Percentiles rank a stretch among this genome's conserved stretches.
Conservation (phyloP, 2,329 filamentous ascomycete species). For the Hypomyces perniciosus region DNA sequence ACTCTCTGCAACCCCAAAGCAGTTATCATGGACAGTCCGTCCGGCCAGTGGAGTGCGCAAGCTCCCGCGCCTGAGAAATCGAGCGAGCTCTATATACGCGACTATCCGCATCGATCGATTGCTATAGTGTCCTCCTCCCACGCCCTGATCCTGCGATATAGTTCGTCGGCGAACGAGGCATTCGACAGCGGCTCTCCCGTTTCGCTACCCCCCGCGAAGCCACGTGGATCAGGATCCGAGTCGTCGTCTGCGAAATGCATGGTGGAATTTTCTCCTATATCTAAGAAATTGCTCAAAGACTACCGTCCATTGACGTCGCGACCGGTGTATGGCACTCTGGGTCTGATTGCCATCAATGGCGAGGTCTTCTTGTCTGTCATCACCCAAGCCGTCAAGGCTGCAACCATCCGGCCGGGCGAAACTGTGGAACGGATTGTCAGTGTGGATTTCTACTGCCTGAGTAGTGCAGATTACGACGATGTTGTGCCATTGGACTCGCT, state of each 20-base stretch:
- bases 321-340: conserved; percentile 78
- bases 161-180: conserved; percentile 54
- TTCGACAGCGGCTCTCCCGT: conserved; percentile 53
- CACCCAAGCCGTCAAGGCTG: conserved; percentile 70
- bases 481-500: conserved; percentile 52
- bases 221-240: conserved; percentile 37
- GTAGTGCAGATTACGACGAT: conserved; percentile 78
- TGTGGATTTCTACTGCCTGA: conserved; percentile 92
- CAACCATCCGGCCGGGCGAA: conserved; percentile 78
- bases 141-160: conserved; percentile 79
- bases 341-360: conserved; percentile 73
- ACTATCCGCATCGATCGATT: conserved; percentile 81
- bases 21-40: conserved; percentile 41
- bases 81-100: conserved; percentile 76
- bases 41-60: conserved; percentile 40
- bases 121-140: conserved; percentile 75
- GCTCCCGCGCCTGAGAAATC: conserved; percentile 51
- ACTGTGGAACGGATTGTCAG: conserved; percentile 79
- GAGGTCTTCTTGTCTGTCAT: conserved; percentile 92
- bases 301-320: conserved; percentile 71
- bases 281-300: conserved; percentile 62
- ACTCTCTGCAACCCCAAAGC: conserved; percentile 2
- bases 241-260: conserved; percentile 61
- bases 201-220: conserved; percentile 43
- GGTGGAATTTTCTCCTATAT: conserved; percentile 72